Base-by-base conservation (phyloP, 2,329 filamentous ascomycete species). In the Apiospora pterosperma region DNA sequence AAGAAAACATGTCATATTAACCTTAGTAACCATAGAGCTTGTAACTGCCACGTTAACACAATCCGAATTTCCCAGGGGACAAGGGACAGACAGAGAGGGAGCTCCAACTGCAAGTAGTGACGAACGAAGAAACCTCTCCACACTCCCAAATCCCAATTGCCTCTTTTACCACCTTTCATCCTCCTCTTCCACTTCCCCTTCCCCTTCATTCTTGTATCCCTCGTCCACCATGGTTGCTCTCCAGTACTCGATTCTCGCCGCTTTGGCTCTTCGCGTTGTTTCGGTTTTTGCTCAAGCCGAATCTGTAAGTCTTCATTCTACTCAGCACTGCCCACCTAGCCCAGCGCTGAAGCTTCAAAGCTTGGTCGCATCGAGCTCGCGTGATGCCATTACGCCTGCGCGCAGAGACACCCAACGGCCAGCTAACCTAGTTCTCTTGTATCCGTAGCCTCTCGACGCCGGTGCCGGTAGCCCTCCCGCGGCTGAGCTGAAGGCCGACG, bases 401-500 rank as follows among this genome's bases (percentile, higher is more conserved):
- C 21, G 8, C 4, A 3, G 23, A 48, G 5, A 23, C 23, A 8
- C 39, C n/a, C 25, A 55, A 12, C 48, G 16, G 25, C 3, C 19
- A n/a, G 48, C 48, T 55, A 34, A 55, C 28, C 4, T 11, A 11
- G n/a, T 12, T 10, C 11, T 34, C 8, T 19, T n/a, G 12, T 1
- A 7, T 59, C 7, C 61, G 36, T 63, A 73, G 67, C 72, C 73
- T 41, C 64, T 73, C 52, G 65, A 66, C 59, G 71, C 74, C 52
- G 71, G 71, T 61, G 48, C 48, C 48, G 48, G 48, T 55, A 55
- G 48, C 48, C 48, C 48, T 19, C 48, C 48, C 2, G 48, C 48
- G 3, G 70, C 69, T 23, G 80, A 86, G 69, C 77, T 91, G 73
- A 87, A 88, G 68, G 88, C 91, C 77, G 86, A 89, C 63, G 80